phyloP scores from a whole-genome alignment of 1,139 yeast genomes.

The Yamadazyma songkhlaensis region DNA sequence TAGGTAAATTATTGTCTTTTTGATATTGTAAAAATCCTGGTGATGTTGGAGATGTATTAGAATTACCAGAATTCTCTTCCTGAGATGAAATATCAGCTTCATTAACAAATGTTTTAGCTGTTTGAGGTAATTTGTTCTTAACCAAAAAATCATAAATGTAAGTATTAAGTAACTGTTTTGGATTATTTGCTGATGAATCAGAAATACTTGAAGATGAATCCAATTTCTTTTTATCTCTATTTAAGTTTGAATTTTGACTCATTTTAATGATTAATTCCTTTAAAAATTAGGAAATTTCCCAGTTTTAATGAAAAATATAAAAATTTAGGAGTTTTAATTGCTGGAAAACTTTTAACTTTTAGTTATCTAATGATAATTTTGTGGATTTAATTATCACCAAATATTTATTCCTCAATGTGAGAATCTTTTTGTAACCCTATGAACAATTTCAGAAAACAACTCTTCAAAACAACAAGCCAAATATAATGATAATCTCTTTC shows the following conservation, averaged over 20 bases:
- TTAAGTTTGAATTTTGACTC: conserved; percentile 27
- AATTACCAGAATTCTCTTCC: conserved; percentile 6
- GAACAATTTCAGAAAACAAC: no score
- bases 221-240: conserved; percentile 2
- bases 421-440: no score
- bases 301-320: no score
- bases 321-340: no score
- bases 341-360: no score
- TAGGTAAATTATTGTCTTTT: conserved; percentile 44
- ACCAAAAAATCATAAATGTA: conserved; percentile 84
- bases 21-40: conserved; percentile 22
- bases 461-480: no score
- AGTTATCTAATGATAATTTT: neutral
- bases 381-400: no score
- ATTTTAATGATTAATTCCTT: conserved; percentile 31
- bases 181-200: conserved; percentile 53
- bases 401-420: no score
- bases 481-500: no score
- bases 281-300: neutral
- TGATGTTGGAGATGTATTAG: conserved; percentile 9
- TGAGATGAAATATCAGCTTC: conserved; percentile 62
- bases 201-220: conserved; percentile 22
- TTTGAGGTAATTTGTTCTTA: conserved; percentile 67
- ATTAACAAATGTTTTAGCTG: conserved; percentile 68
- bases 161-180: conserved; percentile 72